phyloP scores from a whole-genome alignment of 768 basidiomycete genomes.

The Psilocybe cyanescens region DNA sequence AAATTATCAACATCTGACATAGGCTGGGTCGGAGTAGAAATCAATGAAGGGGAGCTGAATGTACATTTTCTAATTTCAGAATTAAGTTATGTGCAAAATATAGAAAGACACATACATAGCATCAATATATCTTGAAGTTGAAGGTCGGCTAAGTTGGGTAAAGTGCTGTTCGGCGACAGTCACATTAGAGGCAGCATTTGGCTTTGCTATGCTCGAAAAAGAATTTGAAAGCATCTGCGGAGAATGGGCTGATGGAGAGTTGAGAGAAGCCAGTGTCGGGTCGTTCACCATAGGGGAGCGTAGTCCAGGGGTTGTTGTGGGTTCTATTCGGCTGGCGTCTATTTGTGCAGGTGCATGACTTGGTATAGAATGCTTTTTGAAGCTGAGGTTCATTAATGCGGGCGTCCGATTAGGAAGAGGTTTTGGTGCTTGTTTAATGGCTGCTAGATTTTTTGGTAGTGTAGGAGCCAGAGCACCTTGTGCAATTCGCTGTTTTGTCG shows the following conservation, averaged over 20 bases:
- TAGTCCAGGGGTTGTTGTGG: not conserved
- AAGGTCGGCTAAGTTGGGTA: not conserved
- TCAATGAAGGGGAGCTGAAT: constrained; percentile 12
- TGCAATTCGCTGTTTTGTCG: constrained; percentile 55
- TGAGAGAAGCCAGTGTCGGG: constrained; percentile 23
- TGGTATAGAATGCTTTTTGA: constrained; percentile 41
- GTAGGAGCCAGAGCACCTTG: constrained; percentile 40
- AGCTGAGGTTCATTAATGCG: constrained; percentile 31
- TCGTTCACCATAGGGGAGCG: constrained; percentile 13
- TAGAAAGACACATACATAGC: not conserved
- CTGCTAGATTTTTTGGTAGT: constrained; percentile 33
- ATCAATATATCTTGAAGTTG: not conserved
- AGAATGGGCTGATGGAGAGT: constrained; percentile 17
- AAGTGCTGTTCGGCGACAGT: not conserved
- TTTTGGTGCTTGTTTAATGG: constrained; percentile 17
- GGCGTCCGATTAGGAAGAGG: not conserved
- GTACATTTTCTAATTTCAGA: not conserved
- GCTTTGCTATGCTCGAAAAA: not conserved
- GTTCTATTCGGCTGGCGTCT: not conserved
- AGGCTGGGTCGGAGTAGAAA: not conserved
- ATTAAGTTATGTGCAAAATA: not conserved
- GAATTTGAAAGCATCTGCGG: not conserved
- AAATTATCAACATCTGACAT: constrained; percentile 36
- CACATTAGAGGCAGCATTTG: not conserved
- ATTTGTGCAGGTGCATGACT: not conserved